These are phyloP conservation scores for Metschnikowia reukaufii DNA, from an alignment of 805 yeast species.

Conservation along the genomic window DNA sequence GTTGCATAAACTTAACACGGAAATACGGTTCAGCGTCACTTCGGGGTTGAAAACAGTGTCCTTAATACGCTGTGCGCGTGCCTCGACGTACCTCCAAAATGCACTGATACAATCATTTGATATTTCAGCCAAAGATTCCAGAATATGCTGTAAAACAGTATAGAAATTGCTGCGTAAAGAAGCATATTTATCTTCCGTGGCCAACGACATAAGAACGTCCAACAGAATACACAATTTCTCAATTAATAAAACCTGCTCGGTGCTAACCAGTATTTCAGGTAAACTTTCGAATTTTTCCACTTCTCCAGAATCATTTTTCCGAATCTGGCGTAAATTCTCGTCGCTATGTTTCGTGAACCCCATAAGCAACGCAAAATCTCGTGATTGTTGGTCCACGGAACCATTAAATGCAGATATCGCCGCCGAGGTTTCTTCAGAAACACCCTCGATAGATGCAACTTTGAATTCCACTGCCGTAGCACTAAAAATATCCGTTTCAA, in stretches of 20 bases:
- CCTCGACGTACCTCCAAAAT: constrained; percentile 42
- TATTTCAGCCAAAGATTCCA: constrained; percentile 24
- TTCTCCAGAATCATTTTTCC: neutral
- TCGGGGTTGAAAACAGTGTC: constrained; percentile 28
- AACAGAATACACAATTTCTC: constrained; percentile 25
- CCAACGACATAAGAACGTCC: constrained; percentile 28
- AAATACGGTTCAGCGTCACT: constrained; percentile 35
- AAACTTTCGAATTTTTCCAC: neutral
- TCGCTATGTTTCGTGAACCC: constrained; percentile 24
- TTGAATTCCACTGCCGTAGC: neutral
- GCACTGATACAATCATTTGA: constrained; percentile 21
- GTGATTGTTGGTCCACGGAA: constrained; percentile 22
- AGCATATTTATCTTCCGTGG: constrained; percentile 14
- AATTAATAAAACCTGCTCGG: neutral
- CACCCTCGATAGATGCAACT: neutral
- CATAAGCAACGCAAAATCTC: constrained; percentile 22
- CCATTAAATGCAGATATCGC: constrained; percentile 25
- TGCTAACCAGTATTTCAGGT: neutral
- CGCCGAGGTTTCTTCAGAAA: constrained; percentile 9
- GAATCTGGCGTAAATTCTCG: constrained; percentile 4
- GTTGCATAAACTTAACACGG: constrained; percentile 41
- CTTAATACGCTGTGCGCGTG: constrained; percentile 27
- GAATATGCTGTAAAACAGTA: constrained; percentile 24
- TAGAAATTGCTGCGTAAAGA: constrained; percentile 27
- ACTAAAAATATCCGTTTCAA: neutral